Percentiles rank a stretch among this genome's conserved stretches.
Evolutionary conservation across 108 stramenopile genomes (phyloP).

Genomic region (Parietichytrium sp.): DNA sequence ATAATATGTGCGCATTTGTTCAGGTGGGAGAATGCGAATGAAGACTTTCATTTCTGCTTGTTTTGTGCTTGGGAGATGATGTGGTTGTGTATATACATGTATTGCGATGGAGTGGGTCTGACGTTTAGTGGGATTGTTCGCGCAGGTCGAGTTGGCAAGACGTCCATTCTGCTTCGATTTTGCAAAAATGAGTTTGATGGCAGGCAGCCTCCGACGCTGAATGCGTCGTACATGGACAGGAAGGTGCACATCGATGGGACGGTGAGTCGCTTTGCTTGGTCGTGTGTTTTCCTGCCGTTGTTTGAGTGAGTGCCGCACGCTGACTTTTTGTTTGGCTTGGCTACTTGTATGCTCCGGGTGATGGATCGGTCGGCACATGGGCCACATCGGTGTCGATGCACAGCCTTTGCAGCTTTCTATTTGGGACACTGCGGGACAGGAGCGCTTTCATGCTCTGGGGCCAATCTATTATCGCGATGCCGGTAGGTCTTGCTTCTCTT

Average conservation of each 20-base stretch:
- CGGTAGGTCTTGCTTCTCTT: neutral
- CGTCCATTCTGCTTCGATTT: constrained; percentile 66
- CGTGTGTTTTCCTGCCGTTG: neutral
- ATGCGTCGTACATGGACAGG: constrained; percentile 63
- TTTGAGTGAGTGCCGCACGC: no score
- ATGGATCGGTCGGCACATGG: neutral
- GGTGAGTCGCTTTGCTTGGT: neutral
- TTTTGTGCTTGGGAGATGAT: neutral
- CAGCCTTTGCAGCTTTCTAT: constrained; percentile 38
- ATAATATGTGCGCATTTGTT: no score
- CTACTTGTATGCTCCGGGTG: no score
- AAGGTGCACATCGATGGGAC: constrained; percentile 12
- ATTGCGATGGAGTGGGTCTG: neutral
- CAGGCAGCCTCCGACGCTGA: constrained; percentile 57
- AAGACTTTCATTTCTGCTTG: no score
- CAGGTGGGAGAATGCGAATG: no score
- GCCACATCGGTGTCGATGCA: neutral
- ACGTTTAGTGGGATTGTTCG: neutral
- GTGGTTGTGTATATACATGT: neutral
- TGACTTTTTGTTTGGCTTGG: no score
- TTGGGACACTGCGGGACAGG: constrained; percentile 63
- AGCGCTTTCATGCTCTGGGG: constrained; percentile 50
- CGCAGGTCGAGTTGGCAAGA: constrained; percentile 66
- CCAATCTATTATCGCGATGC: constrained; percentile 56
- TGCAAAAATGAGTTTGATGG: constrained; percentile 56